Percentiles rank a stretch among this genome's conserved stretches.
These are phyloP conservation scores for Tubosaeta sp. DNA, from an alignment of 768 basidiomycete species.

Conservation along the genomic window DNA sequence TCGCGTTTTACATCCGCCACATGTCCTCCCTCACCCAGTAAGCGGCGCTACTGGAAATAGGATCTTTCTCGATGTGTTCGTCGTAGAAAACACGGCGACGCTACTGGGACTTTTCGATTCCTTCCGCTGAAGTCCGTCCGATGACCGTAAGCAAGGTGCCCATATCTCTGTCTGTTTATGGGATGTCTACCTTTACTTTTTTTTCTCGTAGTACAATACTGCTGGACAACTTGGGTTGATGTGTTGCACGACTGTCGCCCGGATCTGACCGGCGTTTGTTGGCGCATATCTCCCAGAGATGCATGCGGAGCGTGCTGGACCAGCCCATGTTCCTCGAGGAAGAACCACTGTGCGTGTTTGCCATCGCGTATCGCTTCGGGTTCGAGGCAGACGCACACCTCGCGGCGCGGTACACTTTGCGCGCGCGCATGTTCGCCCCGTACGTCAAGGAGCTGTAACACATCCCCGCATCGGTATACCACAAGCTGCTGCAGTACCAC, in stretches of 20 bases:
- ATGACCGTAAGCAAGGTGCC: conserved; percentile 88
- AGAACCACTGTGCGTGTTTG: no score
- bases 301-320: no score
- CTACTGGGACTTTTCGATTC: conserved; percentile 96
- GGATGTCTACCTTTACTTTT: neutral
- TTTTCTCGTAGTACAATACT: conserved; percentile 87
- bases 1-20: conserved; percentile 92
- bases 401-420: no score
- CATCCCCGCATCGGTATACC: no score
- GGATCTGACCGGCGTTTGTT: conserved; percentile 64
- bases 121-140: conserved; percentile 91
- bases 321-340: no score
- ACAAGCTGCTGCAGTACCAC: no score
- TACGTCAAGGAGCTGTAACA: no score
- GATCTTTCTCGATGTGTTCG: neutral
- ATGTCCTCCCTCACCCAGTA: conserved; percentile 85
- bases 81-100: conserved; percentile 81
- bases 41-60: neutral
- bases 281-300: conserved; percentile 53
- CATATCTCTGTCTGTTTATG: no score
- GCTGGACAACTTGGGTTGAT: conserved; percentile 87
- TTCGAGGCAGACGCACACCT: no score
- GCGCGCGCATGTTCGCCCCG: no score
- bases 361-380: no score
- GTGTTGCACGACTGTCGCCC: conserved; percentile 83